These are phyloP conservation scores for Eimeria acervulina DNA, from an alignment of 169 alveolate species.

Conservation along the genomic window DNA sequence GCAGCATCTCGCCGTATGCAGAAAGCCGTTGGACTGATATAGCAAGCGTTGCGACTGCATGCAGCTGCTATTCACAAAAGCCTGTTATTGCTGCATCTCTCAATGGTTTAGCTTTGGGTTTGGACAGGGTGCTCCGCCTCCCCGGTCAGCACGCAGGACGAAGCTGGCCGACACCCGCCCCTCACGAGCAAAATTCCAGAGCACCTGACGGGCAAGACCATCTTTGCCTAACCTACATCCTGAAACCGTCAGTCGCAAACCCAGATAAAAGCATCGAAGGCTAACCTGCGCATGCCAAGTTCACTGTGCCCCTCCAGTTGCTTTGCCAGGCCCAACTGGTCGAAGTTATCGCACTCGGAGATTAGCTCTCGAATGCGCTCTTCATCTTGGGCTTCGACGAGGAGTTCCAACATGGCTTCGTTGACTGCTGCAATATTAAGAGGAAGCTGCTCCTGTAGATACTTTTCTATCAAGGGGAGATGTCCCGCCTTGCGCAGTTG, in stretches of 20 bases:
- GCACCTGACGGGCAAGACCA: not conserved
- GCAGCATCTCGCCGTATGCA: not conserved
- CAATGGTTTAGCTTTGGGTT: not conserved
- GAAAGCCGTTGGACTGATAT: not conserved
- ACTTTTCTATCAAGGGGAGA: conserved; percentile 91
- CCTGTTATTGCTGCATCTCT: not conserved
- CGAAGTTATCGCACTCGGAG: conserved; percentile 96
- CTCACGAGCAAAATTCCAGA: not conserved
- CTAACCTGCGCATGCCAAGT: conserved; percentile 98
- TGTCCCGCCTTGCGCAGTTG: conserved; percentile 91
- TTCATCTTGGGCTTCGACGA: conserved; percentile 98
- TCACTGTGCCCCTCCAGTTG: conserved; percentile 96
- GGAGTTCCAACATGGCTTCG: conserved; percentile 98
- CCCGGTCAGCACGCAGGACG: not conserved
- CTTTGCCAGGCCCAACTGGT: conserved; percentile 94
- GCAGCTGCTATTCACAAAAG: not conserved
- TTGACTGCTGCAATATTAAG: conserved; percentile 96
- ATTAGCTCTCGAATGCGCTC: conserved; percentile 95
- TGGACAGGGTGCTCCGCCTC: not conserved
- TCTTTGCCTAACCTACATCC: not conserved
- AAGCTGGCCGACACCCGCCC: not conserved
- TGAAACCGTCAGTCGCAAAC: too few species aligned
- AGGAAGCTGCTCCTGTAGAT: conserved; percentile 89
- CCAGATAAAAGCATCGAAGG: conserved; percentile 89
- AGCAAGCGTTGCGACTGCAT: not conserved